These are phyloP conservation scores for Amanita rimosa DNA, from an alignment of 768 basidiomycete species.

Conservation along the genomic window DNA sequence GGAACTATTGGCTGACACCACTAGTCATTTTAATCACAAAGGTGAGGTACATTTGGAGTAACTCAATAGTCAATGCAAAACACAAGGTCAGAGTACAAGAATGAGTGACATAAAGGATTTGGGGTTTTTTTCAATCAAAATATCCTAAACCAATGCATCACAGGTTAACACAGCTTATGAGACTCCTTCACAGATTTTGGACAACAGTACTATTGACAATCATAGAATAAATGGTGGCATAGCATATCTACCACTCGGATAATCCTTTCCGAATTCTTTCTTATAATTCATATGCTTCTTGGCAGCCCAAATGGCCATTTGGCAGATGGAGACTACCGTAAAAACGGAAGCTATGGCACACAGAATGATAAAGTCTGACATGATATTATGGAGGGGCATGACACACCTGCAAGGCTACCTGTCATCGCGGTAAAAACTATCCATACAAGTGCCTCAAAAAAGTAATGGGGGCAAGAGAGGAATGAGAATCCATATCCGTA, in stretches of 20 bases:
- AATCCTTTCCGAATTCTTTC: constrained; percentile 87
- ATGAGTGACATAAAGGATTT: no score
- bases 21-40: no score
- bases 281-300: constrained; percentile 88
- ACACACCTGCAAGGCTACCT: constrained; percentile 60
- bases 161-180: no score
- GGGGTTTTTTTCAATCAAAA: no score
- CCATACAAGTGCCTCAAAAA: constrained; percentile 83
- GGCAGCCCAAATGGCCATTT: constrained; percentile 81
- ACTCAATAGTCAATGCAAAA: no score
- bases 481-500: constrained; percentile 84
- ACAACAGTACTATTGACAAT: not conserved
- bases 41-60: no score
- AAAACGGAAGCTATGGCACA: not conserved
- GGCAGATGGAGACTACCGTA: constrained; percentile 19
- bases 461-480: constrained; percentile 91
- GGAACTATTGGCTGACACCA: no score
- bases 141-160: no score
- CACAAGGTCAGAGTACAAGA: no score
- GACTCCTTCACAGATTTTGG: no score
- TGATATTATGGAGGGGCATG: not conserved
- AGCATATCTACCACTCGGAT: constrained; percentile 62
- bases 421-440: constrained; percentile 63
- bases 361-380: not conserved
- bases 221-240: constrained; percentile 69